Evolutionary conservation across 1,284 basidiomycete genomes (phyloP).

Genomic region (Ganoderma sinense): DNA sequence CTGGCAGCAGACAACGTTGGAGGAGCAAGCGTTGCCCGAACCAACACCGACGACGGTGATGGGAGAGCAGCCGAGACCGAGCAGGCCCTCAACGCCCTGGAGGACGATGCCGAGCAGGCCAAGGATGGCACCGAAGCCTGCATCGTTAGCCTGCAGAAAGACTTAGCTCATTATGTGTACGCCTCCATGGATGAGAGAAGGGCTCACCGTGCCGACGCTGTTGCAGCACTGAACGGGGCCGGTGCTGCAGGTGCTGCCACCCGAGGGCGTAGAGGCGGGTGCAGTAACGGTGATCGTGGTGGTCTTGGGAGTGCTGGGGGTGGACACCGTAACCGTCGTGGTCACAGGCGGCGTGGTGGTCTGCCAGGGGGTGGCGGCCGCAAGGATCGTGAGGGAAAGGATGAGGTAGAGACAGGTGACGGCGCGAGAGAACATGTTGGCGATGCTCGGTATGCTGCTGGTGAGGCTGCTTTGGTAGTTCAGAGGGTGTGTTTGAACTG

Average conservation of each 20-base stretch:
- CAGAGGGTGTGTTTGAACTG: slow-evolving; percentile 14
- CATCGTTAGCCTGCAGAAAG: slow-evolving; percentile 18
- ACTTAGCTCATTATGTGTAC: background rate
- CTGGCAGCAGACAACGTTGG: slow-evolving; percentile 34
- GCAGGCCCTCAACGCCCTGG: slow-evolving; percentile 23
- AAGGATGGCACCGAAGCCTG: slow-evolving; percentile 17
- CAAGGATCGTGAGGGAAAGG: slow-evolving; percentile 32
- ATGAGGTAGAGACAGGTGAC: slow-evolving; percentile 23
- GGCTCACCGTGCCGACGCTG: slow-evolving; percentile 20
- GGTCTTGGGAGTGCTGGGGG: background rate
- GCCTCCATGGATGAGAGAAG: no score
- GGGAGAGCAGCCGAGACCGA: slow-evolving; percentile 34
- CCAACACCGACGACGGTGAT: slow-evolving; percentile 31
- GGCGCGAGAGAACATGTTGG: slow-evolving; percentile 28
- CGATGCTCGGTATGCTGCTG: slow-evolving; percentile 13
- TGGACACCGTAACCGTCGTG: slow-evolving; percentile 7
- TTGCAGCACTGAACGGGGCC: slow-evolving; percentile 32
- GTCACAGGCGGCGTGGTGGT: slow-evolving; percentile 16
- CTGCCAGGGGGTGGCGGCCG: slow-evolving; percentile 33
- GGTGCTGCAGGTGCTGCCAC: slow-evolving; percentile 26
- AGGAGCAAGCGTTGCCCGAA: slow-evolving; percentile 22
- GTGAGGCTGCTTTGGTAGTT: slow-evolving; percentile 14
- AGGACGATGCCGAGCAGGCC: slow-evolving; percentile 33
- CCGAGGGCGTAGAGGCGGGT: slow-evolving; percentile 20
- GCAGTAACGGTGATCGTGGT: slow-evolving; percentile 26